Evolutionary conservation across 2,329 filamentous ascomycete species (phyloP).

Genomic region (Apiospora aurea): DNA sequence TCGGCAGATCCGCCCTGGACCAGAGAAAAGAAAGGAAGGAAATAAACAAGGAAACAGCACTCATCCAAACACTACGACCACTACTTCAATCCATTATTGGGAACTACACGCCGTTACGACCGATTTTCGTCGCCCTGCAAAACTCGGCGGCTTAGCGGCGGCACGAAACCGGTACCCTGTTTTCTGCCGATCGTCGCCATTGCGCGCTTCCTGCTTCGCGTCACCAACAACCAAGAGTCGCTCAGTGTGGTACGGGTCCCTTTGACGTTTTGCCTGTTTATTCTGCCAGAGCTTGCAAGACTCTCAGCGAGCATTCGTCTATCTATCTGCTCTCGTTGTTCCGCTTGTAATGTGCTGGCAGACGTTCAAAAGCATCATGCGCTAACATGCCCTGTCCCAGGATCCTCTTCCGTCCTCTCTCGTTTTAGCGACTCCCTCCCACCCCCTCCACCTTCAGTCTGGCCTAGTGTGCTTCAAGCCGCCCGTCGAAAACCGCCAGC

Average conservation of each 20-base stretch:
- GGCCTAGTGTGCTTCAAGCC: constrained; percentile 2
- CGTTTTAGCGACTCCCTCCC: constrained; percentile 8
- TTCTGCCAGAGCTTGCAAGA: neutral
- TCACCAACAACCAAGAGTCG: neutral
- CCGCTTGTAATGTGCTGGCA: constrained; percentile 13
- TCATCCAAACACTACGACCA: neutral
- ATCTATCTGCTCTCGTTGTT: neutral
- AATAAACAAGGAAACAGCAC: neutral
- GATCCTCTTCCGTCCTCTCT: constrained; percentile 1
- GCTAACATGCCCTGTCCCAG: neutral
- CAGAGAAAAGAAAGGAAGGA: constrained; percentile 21
- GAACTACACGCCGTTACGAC: neutral
- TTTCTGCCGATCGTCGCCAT: neutral
- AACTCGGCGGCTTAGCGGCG: neutral
- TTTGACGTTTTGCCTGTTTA: neutral
- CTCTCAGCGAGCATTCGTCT: neutral
- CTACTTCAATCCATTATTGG: neutral
- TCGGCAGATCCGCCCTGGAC: neutral
- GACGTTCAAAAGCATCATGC: neutral
- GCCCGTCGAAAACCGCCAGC: neutral
- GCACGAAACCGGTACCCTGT: neutral
- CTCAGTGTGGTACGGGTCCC: constrained; percentile 13
- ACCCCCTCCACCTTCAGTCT: constrained; percentile 3
- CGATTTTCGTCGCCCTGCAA: neutral
- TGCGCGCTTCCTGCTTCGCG: neutral